These are phyloP conservation scores for Aureobasidium uvarum DNA, from an alignment of 2,329 filamentous ascomycete species.

Conservation along the genomic window DNA sequence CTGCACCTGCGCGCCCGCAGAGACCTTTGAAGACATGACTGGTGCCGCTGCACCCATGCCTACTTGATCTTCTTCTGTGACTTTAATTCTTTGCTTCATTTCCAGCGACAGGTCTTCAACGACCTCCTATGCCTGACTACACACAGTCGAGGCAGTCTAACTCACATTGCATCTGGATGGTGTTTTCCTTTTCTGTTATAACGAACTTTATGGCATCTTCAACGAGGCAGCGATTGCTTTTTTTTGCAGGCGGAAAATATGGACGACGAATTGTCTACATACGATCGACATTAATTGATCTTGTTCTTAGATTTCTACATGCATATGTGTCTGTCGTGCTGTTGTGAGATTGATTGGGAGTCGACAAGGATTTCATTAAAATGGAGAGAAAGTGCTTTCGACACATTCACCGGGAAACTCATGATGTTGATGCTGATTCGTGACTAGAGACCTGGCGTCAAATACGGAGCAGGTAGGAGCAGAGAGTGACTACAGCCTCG, in stretches of 20 bases:
- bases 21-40: constrained; percentile 48
- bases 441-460: no score
- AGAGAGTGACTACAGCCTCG: not conserved
- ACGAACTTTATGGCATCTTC: constrained; percentile 24
- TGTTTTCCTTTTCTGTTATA: not conserved
- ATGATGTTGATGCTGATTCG: no score
- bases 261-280: not conserved
- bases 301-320: not conserved
- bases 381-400: not conserved
- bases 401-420: no score
- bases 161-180: constrained; percentile 10
- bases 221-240: constrained; percentile 20
- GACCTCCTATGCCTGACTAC: constrained; percentile 2
- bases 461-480: no score
- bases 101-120: constrained; percentile 25
- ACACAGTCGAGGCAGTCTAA: not conserved
- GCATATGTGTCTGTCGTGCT: not conserved
- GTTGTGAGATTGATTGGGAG: not conserved
- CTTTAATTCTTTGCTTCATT: not conserved
- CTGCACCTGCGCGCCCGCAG: constrained; percentile 88
- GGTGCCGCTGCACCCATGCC: constrained; percentile 35
- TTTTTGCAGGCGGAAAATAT: not conserved
- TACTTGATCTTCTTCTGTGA: not conserved
- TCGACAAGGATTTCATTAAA: not conserved
- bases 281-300: not conserved